Base-by-base conservation (phyloP, 768 basidiomycete species). In the Pholiota microspora region DNA sequence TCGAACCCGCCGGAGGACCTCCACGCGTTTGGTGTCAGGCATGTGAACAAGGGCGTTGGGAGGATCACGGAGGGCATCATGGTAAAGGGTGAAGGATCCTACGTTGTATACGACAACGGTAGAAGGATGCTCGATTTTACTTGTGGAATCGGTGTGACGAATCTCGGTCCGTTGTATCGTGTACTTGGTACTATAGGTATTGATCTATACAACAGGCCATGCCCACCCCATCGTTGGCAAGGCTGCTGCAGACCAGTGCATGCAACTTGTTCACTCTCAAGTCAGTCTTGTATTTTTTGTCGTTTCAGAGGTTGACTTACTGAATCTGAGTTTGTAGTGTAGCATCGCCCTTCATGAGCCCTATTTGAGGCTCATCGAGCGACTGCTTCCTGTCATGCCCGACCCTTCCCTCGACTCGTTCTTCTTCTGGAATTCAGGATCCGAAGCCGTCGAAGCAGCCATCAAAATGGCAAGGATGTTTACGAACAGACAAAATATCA, bases 361-460 rank as follows among this genome's bases (percentile, higher is more conserved):
- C 0, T 94, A 96, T 71, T 79, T 97, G 16, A 78, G 84, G 47
- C 88, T 98, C 62, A 88, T 98, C 64, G 82, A 96, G 68, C 81
- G 81, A 51, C 79, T 98, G 6, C 72, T 96, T 10, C 91, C 94
- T 0, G 73, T 89, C 55, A 94, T 98, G 94, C 95, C 95, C 2
- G 74, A 95, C 71, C 79, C 85, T 0, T 94, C 93, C 1, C 79
- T 98, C 28, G 89, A 96, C 68, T 92, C 92, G 23, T 98, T 98
- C 80, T 97, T 94, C 81, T 92, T 97, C 72, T 92, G 90, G 89
- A 98, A 92, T 75, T 95, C 94, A 2, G 96, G 96, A 2, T 87
- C 92, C 0, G 96, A 98, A 70, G 96, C 94, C 1, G 80, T 94
- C 40, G 95, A 97, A 71, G 92, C 85, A 0, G 80, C 93, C 2